Evolutionary conservation across 2,329 filamentous ascomycete genomes (phyloP), one percentile per base, ranked within the genome.

Genomic region (Graphium sp.): DNA sequence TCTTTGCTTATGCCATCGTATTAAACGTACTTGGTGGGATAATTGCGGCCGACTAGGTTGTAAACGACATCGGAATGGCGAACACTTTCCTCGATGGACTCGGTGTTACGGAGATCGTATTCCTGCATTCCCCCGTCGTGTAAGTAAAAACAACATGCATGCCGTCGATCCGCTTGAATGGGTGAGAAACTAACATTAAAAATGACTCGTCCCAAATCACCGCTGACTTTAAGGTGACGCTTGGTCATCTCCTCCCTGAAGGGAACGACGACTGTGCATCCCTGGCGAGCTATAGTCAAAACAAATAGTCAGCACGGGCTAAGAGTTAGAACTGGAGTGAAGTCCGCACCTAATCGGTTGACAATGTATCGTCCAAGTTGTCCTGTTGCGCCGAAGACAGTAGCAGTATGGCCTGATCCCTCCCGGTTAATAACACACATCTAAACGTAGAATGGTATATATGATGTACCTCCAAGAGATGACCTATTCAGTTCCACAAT

Each of bases 241-340:
- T 95, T 95, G 42, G 78, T 65, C 85, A 94, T 95, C 57, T 95
- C 89, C 62, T 98, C 89, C 25, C 89, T 77, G 65, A 73, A 98
- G 28, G 89, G 89, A 34, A 95, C 56, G 34, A 98, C 73, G 22
- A 98, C 89, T 22, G 79, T 93, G 56, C 83, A 92, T 74, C 89
- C 89, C 58, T 84, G 74, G 38, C 81, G 76, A 42, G 89, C 87
- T 92, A 37, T 32, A 18, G 17, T 9, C 12, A 10, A 12, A 9
- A 29, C 33, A 47, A 37, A 34, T 18, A 13, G n/a, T 28, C 12
- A 25, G 25, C n/a, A 22, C 25, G 10, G 11, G 15, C 8, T 12
- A 9, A 22, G 21, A 20, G 18, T 18, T 27, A 20, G 11, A 29
- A 16, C 12, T 10, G 12, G 17, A 19, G 14, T 8, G 9, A 11